Base-by-base conservation (phyloP, 1,284 basidiomycete genomes). In the Lentinula novae-zelandiae region DNA sequence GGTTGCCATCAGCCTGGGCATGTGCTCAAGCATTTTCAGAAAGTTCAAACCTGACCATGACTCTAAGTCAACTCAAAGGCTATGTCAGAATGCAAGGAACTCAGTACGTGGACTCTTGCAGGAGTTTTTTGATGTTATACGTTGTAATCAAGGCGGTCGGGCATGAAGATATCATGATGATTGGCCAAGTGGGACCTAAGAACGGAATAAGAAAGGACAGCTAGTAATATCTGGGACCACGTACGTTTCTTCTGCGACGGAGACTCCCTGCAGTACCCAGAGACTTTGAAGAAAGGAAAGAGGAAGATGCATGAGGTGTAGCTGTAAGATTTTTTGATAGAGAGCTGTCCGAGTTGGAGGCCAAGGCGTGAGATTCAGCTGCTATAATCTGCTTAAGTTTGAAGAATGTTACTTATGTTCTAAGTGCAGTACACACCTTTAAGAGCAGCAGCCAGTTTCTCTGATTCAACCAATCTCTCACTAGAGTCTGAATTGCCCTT, bases 81-180 rank as follows among this genome's bases (percentile, higher is more conserved):
- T 27, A 27, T 27, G 27, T 9, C 31, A 22, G 12, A 50, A 48
- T 12, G 8, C 1, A 15, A 36, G 15, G 8, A 12, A 6, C 20
- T 15, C 5, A 76, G 87, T 76, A 95, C 83, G 87, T 77, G 1
- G 95, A 86, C 69, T 98, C 92, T 75, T 98, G 93, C 15, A 99
- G 76, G 73, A 98, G 96, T 50, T 84, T 84, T 72, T 93, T 93
- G 63, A 98, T 94, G 72, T 99, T 99, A 83, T 96, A 90, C 94
- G 98, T 97, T 4, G 94, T 98, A 70, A 99, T 87, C 58, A 99
- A 84, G 7, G 95, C 89, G 0, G 96, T 98, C 0, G 95, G 95
- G 1, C 93, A 95, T 0, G 95, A 97, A 0, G 95, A 96, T 42
- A 99, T 95, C 75, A 98, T 89, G 72, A 98, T 96, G 70, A 99